These are phyloP conservation scores for Tillandsia leiboldiana DNA, from an alignment of 176 grass and related monocot genomes.

Conservation along the genomic window DNA sequence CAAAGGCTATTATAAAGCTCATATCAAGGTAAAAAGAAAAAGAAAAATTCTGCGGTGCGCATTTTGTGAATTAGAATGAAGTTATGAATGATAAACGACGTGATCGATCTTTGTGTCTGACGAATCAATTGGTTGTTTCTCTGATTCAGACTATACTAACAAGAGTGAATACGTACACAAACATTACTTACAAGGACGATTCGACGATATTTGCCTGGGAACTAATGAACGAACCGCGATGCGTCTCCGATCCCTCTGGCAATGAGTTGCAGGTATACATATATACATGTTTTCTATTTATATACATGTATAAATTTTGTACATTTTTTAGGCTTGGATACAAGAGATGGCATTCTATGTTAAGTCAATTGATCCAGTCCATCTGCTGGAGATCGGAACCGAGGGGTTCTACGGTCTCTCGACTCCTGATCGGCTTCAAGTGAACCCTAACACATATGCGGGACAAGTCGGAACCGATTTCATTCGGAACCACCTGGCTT, in stretches of 20 bases:
- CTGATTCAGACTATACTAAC: slow-evolving; percentile 34
- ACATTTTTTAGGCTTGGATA: slow-evolving; percentile 44
- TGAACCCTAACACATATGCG: slow-evolving; percentile 42
- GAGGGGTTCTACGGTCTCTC: slow-evolving; percentile 70
- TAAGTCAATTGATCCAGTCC: slow-evolving; percentile 47
- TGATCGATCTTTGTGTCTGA: background rate
- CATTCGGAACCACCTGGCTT: slow-evolving; percentile 48
- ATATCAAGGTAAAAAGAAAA: slow-evolving; percentile 28
- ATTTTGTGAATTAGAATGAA: background rate
- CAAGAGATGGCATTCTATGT: slow-evolving; percentile 66
- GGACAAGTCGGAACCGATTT: slow-evolving; percentile 51
- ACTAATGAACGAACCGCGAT: slow-evolving; percentile 66
- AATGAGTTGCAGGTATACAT: slow-evolving; percentile 35
- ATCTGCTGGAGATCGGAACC: slow-evolving; percentile 44
- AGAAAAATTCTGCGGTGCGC: background rate
- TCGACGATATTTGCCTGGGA: slow-evolving; percentile 74
- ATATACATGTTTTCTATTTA: background rate
- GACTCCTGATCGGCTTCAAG: slow-evolving; percentile 20
- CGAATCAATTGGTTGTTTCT: background rate
- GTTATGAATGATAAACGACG: background rate
- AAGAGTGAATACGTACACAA: slow-evolving; percentile 57
- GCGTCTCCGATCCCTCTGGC: slow-evolving; percentile 46
- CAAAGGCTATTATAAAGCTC: slow-evolving; percentile 44
- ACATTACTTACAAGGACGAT: slow-evolving; percentile 55
- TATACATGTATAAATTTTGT: background rate